Percentiles rank a stretch among this genome's conserved stretches.
These are phyloP conservation scores for Dryadomyces quercivorus DNA, from an alignment of 2,329 filamentous ascomycete species.

Conservation along the genomic window DNA sequence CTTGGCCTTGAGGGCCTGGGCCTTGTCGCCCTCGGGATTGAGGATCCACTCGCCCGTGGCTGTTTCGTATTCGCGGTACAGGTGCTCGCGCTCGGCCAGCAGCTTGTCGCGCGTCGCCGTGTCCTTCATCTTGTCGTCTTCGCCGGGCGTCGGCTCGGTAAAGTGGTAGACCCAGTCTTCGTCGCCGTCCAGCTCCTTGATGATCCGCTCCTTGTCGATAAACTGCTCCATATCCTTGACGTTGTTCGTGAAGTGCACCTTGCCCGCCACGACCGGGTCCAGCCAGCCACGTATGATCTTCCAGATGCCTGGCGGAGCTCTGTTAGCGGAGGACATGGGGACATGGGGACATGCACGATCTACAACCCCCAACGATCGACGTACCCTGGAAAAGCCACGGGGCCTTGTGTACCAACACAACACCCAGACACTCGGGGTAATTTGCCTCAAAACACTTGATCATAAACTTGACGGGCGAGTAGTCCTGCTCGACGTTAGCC, in stretches of 20 bases:
- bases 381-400: conserved; percentile 92
- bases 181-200: conserved; percentile 73
- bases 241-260: conserved; percentile 86
- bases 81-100: conserved; percentile 45
- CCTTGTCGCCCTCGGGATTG: conserved; percentile 31
- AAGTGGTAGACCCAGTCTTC: conserved; percentile 81
- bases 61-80: conserved; percentile 64
- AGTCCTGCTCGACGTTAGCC: conserved; percentile 47
- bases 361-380: conserved; percentile 14
- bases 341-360: conserved; percentile 1
- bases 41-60: conserved; percentile 66
- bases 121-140: conserved; percentile 67
- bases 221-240: conserved; percentile 66
- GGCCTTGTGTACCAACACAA: conserved; percentile 86
- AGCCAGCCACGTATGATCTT: conserved; percentile 92
- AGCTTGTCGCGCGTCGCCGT: conserved; percentile 50
- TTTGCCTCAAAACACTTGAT: conserved; percentile 99
- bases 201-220: conserved; percentile 57
- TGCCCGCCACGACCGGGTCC: conserved; percentile 87
- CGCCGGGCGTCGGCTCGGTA: conserved; percentile 58
- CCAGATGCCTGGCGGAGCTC: conserved; percentile 59
- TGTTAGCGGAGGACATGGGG: conserved; percentile 4
- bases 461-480: conserved; percentile 95
- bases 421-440: conserved; percentile 84
- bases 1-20: conserved; percentile 38